Evolutionary conservation across 805 yeast genomes (phyloP), one percentile per base, ranked within the genome.

Genomic region (Cyberlindnera misumaiensis): DNA sequence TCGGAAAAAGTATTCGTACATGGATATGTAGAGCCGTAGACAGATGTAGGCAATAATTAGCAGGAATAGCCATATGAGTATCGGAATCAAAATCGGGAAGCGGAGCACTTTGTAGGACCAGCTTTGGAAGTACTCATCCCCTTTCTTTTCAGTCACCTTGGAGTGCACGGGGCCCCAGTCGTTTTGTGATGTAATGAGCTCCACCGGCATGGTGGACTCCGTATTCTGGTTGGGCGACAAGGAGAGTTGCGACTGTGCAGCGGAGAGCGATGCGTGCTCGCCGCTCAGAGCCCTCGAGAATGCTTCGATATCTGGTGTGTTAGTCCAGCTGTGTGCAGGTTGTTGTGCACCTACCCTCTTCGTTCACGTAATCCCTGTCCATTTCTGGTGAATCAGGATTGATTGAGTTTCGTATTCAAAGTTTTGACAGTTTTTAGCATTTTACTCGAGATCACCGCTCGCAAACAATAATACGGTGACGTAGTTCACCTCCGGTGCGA

Each of bases 41-140:
- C 67, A 27, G 5, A 73, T 56, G 54, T 83, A 83, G 0, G 71
- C 33, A 0, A 66, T 18, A 18, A 76, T 66, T 11, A 83, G 60
- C 3, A 77, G 41, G 0, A 52, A 28, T 1, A 80, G 63, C 87
- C 89, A 83, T 12, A 62, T 25, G 3, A 72, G 46, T 1, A 78
- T 72, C 13, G 73, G 58, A 0, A 72, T 34, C 38, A 83, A 60
- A 4, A 81, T 56, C 0, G 93, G 94, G 73, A 82, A 83, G 32
- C 93, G 60, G 20, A 83, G 61, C 1, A 83, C 29, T 32, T 59
- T 57, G 47, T 71, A 75, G 0, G 75, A 60, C 34, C 59, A 45
- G 18, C 74, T 71, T 18, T 58, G 56, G 41, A 51, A 48, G 24
- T 48, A 49, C 28, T 59, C 51, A 40, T 61, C 47, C 39, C 40